Percentiles rank a stretch among this genome's conserved stretches.
phyloP scores from a whole-genome alignment of 176 grass and related monocot species.

The Hordeum marinum region DNA sequence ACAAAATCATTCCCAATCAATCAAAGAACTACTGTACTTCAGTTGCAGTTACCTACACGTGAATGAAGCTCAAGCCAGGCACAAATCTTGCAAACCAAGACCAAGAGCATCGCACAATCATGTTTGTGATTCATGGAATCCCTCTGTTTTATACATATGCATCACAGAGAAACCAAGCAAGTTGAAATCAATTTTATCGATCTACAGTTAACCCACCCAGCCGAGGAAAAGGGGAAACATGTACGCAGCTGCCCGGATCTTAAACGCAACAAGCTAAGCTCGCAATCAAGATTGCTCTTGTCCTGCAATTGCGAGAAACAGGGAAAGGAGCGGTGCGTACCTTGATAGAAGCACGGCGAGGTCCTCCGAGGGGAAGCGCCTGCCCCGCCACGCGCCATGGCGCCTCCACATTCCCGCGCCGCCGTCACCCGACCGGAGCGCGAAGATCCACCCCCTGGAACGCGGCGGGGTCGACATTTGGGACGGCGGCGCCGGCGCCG shows the following conservation, averaged over 20 bases:
- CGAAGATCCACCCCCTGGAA: slow-evolving; percentile 20
- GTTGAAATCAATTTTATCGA: not conserved
- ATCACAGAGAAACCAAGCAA: not conserved
- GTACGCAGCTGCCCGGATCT: not conserved
- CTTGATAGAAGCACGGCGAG: too few species aligned
- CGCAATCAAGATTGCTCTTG: not conserved
- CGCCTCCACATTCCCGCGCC: slow-evolving; percentile 74
- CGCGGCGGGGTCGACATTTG: not conserved
- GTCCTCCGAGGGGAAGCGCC: not conserved
- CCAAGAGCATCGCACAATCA: not conserved
- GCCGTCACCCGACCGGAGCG: slow-evolving; percentile 51
- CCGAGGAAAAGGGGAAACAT: not conserved
- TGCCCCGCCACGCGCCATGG: slow-evolving; percentile 71
- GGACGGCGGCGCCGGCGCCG: too few species aligned
- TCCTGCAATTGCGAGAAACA: not conserved
- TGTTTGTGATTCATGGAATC: not conserved
- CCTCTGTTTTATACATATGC: not conserved
- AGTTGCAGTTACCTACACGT: not conserved
- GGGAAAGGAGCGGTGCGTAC: slow-evolving; percentile 12
- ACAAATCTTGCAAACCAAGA: not conserved
- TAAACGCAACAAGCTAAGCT: not conserved
- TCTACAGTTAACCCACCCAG: not conserved
- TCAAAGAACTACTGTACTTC: not conserved
- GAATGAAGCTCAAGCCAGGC: not conserved
- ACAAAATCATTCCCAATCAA: slow-evolving; percentile 6